Base-by-base conservation (phyloP, 495 filamentous ascomycete species). In the Chaetomium fimeti region DNA sequence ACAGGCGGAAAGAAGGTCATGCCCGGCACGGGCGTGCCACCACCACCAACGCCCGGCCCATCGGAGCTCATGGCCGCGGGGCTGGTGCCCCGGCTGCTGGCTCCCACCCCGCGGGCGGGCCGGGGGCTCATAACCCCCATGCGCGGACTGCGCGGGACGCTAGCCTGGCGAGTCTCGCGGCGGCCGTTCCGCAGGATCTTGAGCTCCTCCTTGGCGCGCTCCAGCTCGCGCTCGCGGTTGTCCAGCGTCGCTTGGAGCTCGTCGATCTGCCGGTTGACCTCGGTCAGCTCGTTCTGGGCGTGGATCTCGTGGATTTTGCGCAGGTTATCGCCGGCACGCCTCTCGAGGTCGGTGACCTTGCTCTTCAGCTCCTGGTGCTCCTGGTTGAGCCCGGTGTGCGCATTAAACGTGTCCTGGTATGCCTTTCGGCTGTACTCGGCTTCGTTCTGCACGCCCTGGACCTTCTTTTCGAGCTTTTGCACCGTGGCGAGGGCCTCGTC, bases 341-440 rank as follows among this genome's bases (percentile, higher is more conserved):
- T 78, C 56, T 78, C 75, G 24, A 89, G 75, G 0, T 72, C 68
- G 25, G 77, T 79, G 40, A 85, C 81, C 43, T 79, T 75, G 12
- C 68, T 69, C 42, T 76, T 71, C 13, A 89, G 77, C n/a, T 74
- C 73, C 13, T 77, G 72, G 43, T 80, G 77, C 72, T 89, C 85
- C 25, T 74, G 75, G 18, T 72, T 72, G 20, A 84, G 74, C 45
- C 85, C 82, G 18, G 74, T 77, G 12, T 81, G 81, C 0, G 76
- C 74, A 18, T 76, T 85, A 16, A 87, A 89, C 0, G 87, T 85
- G 40, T 79, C 77, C 58, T 91, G 87, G 64, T 91, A 92, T 40
- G 83, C 78, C 20, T 80, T 76, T 51, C 87, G 83, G 40, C 78
- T 78, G 71, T 87, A 91, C 16, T 89, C 88, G 25, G 75, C 68